A percentile compares a stretch with the other conserved stretches of the same genome.
Evolutionary conservation across 2,329 filamentous ascomycete species (phyloP).

Genomic region (Fusarium acutatum): DNA sequence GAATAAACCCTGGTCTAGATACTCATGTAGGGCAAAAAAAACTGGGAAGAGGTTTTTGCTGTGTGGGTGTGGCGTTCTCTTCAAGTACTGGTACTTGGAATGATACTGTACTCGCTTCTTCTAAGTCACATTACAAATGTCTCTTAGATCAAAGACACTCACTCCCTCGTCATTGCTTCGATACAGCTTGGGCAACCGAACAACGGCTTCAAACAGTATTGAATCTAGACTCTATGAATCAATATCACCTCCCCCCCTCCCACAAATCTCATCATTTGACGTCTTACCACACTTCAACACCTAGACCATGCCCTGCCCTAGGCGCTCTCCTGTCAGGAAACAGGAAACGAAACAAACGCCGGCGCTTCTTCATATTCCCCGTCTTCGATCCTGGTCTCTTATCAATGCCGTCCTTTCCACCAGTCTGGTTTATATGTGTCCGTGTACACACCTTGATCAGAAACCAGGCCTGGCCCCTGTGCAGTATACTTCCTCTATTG

Average conservation of each 20-base stretch:
- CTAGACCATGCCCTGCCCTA: constrained; percentile 23
- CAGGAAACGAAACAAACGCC: constrained; percentile 43
- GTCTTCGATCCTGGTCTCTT: constrained; percentile 26
- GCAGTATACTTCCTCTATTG: not conserved
- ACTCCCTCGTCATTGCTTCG: constrained; percentile 10
- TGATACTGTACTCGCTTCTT: constrained; percentile 19
- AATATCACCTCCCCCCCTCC: constrained; percentile 13
- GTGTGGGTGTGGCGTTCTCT: constrained; percentile 26
- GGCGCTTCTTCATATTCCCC: constrained; percentile 36
- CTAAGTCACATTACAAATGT: not conserved
- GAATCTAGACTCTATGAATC: not conserved
- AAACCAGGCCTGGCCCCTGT: constrained; percentile 6
- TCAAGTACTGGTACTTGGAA: constrained; percentile 37
- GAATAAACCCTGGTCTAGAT: constrained; percentile 12
- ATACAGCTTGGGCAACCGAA: not conserved
- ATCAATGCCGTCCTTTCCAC: constrained; percentile 13
- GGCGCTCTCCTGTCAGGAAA: constrained; percentile 39
- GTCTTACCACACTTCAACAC: constrained; percentile 17
- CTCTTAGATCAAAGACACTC: constrained; percentile 17
- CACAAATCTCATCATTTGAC: constrained; percentile 9
- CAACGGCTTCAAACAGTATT: not conserved
- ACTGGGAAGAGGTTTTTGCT: constrained; percentile 2
- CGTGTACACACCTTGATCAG: not conserved
- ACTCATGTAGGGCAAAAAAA: not conserved
- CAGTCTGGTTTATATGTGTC: not conserved